Conservation (phyloP, 225 moss, liverwort and hornwort species). For the Anthoceros angustus region DNA sequence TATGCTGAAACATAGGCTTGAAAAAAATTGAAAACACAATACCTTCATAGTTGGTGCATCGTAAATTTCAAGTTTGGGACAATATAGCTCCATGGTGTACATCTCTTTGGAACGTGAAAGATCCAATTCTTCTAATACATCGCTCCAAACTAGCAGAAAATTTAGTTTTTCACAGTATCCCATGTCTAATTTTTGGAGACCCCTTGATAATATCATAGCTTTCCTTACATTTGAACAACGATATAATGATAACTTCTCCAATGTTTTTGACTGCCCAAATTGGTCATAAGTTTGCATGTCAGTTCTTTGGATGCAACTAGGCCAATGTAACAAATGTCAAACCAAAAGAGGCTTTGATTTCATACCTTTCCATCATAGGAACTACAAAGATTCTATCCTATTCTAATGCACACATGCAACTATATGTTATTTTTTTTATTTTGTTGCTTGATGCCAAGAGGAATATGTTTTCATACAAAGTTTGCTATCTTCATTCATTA, state of each 20-base stretch:
- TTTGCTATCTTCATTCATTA: too few relatives aligned
- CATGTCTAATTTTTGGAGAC: slow-evolving; percentile 32
- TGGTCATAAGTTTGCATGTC: slow-evolving; percentile 9
- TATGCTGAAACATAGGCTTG: neutral
- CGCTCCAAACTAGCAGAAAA: slow-evolving; percentile 47
- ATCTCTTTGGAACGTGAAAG: slow-evolving; percentile 37
- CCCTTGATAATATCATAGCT: slow-evolving; percentile 33
- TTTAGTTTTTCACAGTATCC: slow-evolving; percentile 43
- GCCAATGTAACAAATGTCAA: neutral
- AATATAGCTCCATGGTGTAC: slow-evolving; percentile 33
- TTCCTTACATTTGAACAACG: slow-evolving; percentile 45
- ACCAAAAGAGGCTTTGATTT: too few relatives aligned
- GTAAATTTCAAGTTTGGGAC: slow-evolving; percentile 36
- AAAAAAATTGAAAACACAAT: neutral
- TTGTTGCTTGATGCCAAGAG: too few relatives aligned
- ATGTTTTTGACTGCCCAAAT: slow-evolving; percentile 40
- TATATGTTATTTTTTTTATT: too few relatives aligned
- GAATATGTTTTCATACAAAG: too few relatives aligned
- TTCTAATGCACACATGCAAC: too few relatives aligned
- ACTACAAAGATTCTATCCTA: too few relatives aligned
- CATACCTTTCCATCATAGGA: too few relatives aligned
- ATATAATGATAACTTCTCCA: slow-evolving; percentile 52
- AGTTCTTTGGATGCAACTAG: neutral
- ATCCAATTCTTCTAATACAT: slow-evolving; percentile 29
- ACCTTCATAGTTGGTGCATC: slow-evolving; percentile 34